These are phyloP conservation scores for Sicyos baderoa DNA, from an alignment of 306 rosid species.

Conservation along the genomic window DNA sequence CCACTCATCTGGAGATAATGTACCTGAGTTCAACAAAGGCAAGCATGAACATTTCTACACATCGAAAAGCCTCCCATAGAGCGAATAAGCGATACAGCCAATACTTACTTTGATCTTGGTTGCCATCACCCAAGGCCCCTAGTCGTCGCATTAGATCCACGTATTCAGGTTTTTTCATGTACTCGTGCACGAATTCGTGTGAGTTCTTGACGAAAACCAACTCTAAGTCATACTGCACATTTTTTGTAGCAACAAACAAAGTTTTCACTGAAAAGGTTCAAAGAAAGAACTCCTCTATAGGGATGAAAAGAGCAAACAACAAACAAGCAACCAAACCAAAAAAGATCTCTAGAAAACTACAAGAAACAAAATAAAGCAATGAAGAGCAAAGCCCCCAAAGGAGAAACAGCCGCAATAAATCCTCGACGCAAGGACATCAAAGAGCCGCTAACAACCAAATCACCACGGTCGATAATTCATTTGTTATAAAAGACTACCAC, in stretches of 20 bases:
- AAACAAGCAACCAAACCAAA: background rate
- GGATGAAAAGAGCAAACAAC: background rate
- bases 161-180: slow-evolving; percentile 63
- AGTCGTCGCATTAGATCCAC: slow-evolving; percentile 87
- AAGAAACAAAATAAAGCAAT: background rate
- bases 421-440: background rate
- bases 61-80: background rate
- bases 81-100: background rate
- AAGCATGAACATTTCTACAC: background rate
- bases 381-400: background rate
- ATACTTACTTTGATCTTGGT: slow-evolving; percentile 68
- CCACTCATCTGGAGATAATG: slow-evolving; percentile 62
- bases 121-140: slow-evolving; percentile 96
- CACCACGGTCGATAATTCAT: too few relatives aligned
- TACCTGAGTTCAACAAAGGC: slow-evolving; percentile 28
- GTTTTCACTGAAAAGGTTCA: too few relatives aligned
- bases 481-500: too few relatives aligned
- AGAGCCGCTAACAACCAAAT: background rate
- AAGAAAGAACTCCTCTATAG: background rate
- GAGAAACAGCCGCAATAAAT: background rate
- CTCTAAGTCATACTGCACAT: slow-evolving; percentile 73
- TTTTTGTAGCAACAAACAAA: background rate
- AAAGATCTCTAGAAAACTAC: background rate
- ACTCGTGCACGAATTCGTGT: slow-evolving; percentile 70
- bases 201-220: slow-evolving; percentile 80